Evolutionary conservation across 306 rosid species (phyloP), one percentile per base, ranked within the genome.

Genomic region (Calophaca sinica): DNA sequence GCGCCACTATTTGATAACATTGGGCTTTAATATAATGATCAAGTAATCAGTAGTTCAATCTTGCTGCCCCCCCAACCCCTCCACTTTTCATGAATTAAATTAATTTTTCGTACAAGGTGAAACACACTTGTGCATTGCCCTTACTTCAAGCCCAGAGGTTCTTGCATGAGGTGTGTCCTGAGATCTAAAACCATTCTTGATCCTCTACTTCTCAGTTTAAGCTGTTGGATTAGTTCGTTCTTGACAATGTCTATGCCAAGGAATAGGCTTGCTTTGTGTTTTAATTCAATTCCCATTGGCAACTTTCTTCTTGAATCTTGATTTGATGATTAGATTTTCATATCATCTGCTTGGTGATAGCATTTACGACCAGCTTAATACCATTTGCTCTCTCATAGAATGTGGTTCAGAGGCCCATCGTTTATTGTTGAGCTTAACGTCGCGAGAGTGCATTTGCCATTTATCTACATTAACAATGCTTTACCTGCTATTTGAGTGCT

Each of bases 321-420:
- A 39, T 68, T 20, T 20, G 26, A 20, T 20, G 26, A 20, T 20
- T 20, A 20, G 26, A 20, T 20, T 73, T 65, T 59, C 46, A 20
- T 46, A 38, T 55, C 39, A 49, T 73, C 74, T 72, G 65, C 36
- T 71, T 8, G 38, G 66, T 65, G 69, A 20, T 49, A 45, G n/a
- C 65, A 57, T 73, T 65, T 58, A 42, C 44, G 54, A 36, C 64
- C 14, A 3, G 26, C 53, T 7, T 74, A 15, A 62, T 50, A 45
- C 20, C 60, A 41, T 74, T 74, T 26, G 7, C 54, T 50, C 45
- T 66, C 26, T 20, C 26, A 20, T 20, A 20, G 26, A 20, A 0
- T 20, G 26, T 20, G 26, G 26, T 20, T 20, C 26, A 20, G 26
- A 20, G 26, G 26, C 26, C 26, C 52, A 65, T 60, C 38, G 15